Percentiles rank a stretch among this genome's conserved stretches.
Evolutionary conservation across 257 asterid genomes (phyloP).

Genomic region (Solanum paucissectum): DNA sequence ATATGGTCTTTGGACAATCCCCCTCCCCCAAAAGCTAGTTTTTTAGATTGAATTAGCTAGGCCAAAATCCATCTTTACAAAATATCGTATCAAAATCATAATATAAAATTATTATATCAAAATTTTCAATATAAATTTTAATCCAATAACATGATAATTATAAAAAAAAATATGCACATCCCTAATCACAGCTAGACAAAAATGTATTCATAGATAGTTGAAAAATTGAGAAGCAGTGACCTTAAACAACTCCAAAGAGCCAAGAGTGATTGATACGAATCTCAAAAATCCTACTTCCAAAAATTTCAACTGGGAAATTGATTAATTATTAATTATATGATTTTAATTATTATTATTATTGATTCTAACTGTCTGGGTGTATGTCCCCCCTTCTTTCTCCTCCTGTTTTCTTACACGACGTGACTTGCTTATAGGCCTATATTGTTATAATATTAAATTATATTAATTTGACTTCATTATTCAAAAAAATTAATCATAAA

Average conservation of each 20-base stretch:
- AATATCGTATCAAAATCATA: neutral
- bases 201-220: neutral
- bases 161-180: neutral
- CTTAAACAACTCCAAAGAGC: neutral
- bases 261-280: neutral
- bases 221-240: neutral
- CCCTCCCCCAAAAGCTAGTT: neutral
- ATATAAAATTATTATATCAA: neutral
- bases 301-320: neutral
- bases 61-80: neutral
- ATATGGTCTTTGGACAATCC: neutral
- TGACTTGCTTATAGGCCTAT: neutral
- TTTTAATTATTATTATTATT: no score
- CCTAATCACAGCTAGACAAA: neutral
- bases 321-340: no score
- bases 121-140: neutral
- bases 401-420: neutral
- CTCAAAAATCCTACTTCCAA: neutral
- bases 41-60: neutral
- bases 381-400: neutral
- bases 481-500: neutral
- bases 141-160: neutral
- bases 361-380: neutral
- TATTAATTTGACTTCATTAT: no score
- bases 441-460: no score